Evolutionary conservation across 176 grass and related monocot species (phyloP), one percentile per base, ranked within the genome.

Genomic region (Elymus sibiricus): DNA sequence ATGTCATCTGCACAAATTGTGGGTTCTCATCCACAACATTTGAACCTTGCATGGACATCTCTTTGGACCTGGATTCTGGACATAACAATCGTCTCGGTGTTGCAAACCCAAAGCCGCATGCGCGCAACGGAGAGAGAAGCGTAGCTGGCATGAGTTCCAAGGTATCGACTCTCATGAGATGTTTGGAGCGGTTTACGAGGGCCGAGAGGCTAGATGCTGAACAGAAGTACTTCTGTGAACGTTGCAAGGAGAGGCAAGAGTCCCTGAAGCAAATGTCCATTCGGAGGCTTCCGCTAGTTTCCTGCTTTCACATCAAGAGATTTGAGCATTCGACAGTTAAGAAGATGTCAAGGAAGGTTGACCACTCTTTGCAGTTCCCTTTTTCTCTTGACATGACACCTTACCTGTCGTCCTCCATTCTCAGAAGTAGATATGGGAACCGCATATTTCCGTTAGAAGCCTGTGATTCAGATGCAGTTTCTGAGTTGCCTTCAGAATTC

Each of bases 251-350:
- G 70, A 99, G 92, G 85, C 88, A 92, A 84, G 97, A 96, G 73
- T 99, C 97, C 27, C 82, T 99, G 68, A 99, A 99, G 76, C 97
- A 99, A 79, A 99, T 99, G 97, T 99, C 97, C 21, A 94, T 99
- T 88, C 90, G 93, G 79, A 99, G 92, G 78, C 94, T 99, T 74
- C 97, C 97, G 71, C 79, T 99, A 67, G 93, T 99, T 86, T 89
- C 89, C 21, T 93, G 90, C 93, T 96, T 99, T 84, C 97, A 96
- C 69, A 93, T 99, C 43, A 99, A 99, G 80, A 90, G 94, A 71
- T 99, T 99, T 88, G 97, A 95, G 82, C 94, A 99, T 86, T 98
- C 87, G 1, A 80, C 87, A 43, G 84, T 91, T 40, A 96, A 89
- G 87, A 99, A 92, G 77, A 92, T 90, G 80, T 96, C 91, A 26